Conservation (phyloP, 805 yeast species). For the Monosporozyma aerobia region DNA sequence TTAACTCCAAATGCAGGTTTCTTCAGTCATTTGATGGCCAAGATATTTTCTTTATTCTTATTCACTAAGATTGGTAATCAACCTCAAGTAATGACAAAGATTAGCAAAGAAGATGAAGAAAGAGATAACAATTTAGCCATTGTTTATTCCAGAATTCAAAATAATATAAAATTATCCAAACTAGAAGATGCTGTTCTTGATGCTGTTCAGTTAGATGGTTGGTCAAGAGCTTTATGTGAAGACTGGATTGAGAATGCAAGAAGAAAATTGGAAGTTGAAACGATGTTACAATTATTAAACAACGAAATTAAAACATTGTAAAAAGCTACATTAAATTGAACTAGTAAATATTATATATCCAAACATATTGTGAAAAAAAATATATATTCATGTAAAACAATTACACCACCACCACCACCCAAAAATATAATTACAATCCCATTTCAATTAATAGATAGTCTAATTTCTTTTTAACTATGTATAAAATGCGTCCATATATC, state of each 20-base stretch:
- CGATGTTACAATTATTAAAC: conserved; percentile 61
- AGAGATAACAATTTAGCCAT: conserved; percentile 78
- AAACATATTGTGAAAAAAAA: not conserved
- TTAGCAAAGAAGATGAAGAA: conserved; percentile 10
- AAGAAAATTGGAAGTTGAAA: conserved; percentile 80
- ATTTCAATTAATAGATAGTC: not conserved
- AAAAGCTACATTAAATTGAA: not conserved
- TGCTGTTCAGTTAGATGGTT: conserved; percentile 79
- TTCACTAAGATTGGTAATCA: conserved; percentile 69
- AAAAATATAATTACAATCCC: not conserved
- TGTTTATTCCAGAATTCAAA: conserved; percentile 76
- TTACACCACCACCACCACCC: no score
- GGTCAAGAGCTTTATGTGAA: conserved; percentile 82
- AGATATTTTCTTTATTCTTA: conserved; percentile 63
- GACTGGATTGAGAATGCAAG: conserved; percentile 91
- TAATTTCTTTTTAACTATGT: not conserved
- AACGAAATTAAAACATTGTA: conserved; percentile 48
- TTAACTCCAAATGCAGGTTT: conserved; percentile 95
- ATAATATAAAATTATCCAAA: conserved; percentile 63
- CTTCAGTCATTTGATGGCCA: conserved; percentile 80
- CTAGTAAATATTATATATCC: not conserved
- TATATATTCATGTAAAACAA: not conserved
- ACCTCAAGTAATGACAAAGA: not conserved
- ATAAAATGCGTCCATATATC: not conserved
- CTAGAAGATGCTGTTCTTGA: conserved; percentile 88